Base-by-base conservation (phyloP, 768 basidiomycete species). In the Collybiopsis luxurians region DNA sequence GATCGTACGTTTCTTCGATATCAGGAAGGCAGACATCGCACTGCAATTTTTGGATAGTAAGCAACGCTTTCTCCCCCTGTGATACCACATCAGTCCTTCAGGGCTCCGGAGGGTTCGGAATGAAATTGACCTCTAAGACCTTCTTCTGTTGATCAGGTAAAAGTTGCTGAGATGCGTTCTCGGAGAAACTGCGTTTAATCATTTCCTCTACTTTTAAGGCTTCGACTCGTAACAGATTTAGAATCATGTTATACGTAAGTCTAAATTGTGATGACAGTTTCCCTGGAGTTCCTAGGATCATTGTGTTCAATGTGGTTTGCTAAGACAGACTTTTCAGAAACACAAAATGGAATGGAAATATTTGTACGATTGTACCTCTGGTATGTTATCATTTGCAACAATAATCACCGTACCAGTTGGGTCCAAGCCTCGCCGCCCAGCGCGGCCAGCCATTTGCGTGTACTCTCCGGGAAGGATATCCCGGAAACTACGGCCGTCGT, bases 181-280 rank as follows among this genome's bases (percentile, higher is more conserved):
- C 97, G 17, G 97, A 98, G 72, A 99, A 99, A 69, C 92, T 95
- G 38, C 97, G 82, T 71, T 98, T 98, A 68, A 99, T 98, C 97
- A 99, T 99, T 72, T 99, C 97, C 67, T 99, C 97, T 17, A 98
- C 96, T 58, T 87, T 80, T 46, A 99, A 78, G 0, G 97, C 95
- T 67, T 99, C 97, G 10, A 99, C 97, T 19, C 97, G 86, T 10
- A 99, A 80, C 38, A 99, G 75, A 67, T 99, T 99, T 59, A 99
- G 73, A 59, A 99, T 98, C 97, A 99, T 98, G 70, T 98, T 98
- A 73, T 98, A 99, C 1, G 97, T 99, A 60, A 99, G 79, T 54
- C 97, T 82, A 78, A 99, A 99, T 67, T 98, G 97, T 1, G 96
- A 98, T 46, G 88, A 85, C 17, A 99, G 82, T 69, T 95, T 95